Evolutionary conservation across 2,329 filamentous ascomycete genomes (phyloP).

Genomic region (Hypoxylon sp.): DNA sequence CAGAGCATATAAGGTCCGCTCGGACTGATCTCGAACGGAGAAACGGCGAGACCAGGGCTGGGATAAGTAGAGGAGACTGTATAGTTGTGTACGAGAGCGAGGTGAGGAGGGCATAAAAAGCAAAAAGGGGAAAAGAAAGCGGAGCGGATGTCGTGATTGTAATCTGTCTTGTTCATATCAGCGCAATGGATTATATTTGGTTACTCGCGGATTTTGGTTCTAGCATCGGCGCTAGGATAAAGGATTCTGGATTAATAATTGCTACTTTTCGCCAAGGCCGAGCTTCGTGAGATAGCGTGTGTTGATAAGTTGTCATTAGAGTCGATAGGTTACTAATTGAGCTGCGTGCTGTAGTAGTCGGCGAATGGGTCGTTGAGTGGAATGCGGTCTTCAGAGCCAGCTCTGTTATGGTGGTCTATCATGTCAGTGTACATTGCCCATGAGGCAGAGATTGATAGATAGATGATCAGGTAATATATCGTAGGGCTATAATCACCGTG

Average conservation of each 20-base stretch:
- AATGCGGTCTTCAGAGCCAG: background rate
- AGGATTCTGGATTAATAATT: constrained; percentile 5
- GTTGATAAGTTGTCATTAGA: constrained; percentile 1
- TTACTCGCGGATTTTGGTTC: constrained; percentile 19
- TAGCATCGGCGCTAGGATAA: constrained; percentile 24
- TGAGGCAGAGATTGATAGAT: constrained; percentile 10
- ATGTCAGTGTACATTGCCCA: background rate
- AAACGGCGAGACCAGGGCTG: background rate
- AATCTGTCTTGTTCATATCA: constrained; percentile 19
- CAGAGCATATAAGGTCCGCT: constrained; percentile 12
- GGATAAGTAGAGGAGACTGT: background rate
- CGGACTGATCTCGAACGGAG: background rate
- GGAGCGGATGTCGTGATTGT: background rate
- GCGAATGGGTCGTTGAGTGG: background rate
- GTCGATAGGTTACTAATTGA: constrained; percentile 11
- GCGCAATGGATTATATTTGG: constrained; percentile 14
- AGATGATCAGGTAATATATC: constrained; percentile 18
- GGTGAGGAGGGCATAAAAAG: background rate
- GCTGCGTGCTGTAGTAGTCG: background rate
- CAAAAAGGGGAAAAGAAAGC: background rate
- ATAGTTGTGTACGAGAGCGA: constrained; percentile 11
- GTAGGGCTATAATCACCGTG: constrained; percentile 6
- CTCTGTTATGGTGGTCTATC: background rate
- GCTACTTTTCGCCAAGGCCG: background rate
- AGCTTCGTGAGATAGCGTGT: constrained; percentile 9